Percentiles rank a stretch among this genome's conserved stretches.
These are phyloP conservation scores for Paramarasmius palmivorus DNA, from an alignment of 1,284 basidiomycete genomes.

Conservation along the genomic window DNA sequence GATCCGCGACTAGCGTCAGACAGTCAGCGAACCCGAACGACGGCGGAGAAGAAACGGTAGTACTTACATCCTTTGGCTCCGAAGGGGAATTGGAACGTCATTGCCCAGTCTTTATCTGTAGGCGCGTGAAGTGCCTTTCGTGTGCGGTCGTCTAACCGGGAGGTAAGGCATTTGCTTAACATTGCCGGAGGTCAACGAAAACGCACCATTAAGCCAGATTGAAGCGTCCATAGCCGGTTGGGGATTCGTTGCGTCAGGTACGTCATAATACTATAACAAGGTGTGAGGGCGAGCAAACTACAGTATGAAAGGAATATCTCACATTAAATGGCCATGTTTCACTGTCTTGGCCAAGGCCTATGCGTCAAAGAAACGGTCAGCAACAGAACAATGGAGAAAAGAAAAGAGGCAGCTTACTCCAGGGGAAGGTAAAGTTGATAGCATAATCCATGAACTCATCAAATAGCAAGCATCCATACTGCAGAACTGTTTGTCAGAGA, in stretches of 20 bases:
- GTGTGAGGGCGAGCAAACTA: not conserved
- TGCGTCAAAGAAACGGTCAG: slow-evolving; percentile 1
- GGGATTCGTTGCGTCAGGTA: slow-evolving; percentile 55
- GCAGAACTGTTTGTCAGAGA: slow-evolving; percentile 11
- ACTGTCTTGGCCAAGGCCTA: slow-evolving; percentile 33
- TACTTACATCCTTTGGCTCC: slow-evolving; percentile 29
- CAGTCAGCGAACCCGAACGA: slow-evolving; percentile 16
- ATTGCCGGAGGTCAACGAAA: not conserved
- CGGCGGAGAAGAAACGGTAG: not conserved
- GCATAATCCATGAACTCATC: slow-evolving; percentile 61
- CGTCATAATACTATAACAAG: slow-evolving; percentile 44
- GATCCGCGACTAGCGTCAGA: slow-evolving; percentile 35
- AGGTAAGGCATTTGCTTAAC: slow-evolving; percentile 3
- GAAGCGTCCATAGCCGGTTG: slow-evolving; percentile 44
- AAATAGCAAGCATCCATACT: slow-evolving; percentile 60
- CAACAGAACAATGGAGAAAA: slow-evolving; percentile 2
- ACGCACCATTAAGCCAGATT: slow-evolving; percentile 62
- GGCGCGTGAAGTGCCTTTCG: slow-evolving; percentile 69
- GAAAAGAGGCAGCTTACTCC: slow-evolving; percentile 46
- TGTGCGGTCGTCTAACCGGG: slow-evolving; percentile 45
- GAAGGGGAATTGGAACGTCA: slow-evolving; percentile 50
- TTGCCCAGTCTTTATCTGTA: slow-evolving; percentile 58
- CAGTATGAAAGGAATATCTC: slow-evolving; percentile 7
- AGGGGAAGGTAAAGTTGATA: slow-evolving; percentile 62
- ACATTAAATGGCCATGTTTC: slow-evolving; percentile 43